Evolutionary conservation across 805 yeast species (phyloP).

Genomic region (Teunomyces tritomae): DNA sequence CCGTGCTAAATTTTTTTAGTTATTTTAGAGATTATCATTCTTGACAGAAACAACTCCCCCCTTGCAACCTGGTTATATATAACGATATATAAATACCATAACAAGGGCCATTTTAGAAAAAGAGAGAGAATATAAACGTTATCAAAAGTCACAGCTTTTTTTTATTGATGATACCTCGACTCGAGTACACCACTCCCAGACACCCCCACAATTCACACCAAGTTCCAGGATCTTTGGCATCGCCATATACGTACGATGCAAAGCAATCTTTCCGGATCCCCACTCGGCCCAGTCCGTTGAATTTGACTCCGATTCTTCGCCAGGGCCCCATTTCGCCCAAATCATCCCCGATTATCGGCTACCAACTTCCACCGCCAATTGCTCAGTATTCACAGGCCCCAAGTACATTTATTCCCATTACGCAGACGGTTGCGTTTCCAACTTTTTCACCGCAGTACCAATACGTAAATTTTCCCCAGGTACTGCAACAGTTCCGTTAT

Average conservation of each 20-base stretch:
- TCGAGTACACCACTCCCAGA: neutral
- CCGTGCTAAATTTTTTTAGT: neutral
- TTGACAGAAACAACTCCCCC: neutral
- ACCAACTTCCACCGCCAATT: neutral
- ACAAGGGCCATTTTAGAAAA: too few species aligned
- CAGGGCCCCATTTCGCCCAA: slow-evolving; percentile 1
- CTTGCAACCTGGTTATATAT: neutral
- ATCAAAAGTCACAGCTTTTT: neutral
- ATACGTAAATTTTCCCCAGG: neutral
- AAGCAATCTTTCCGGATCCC: neutral
- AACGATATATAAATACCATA: too few species aligned
- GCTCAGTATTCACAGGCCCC: neutral
- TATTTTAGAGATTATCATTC: neutral
- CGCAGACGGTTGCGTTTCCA: neutral
- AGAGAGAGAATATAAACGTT: too few species aligned
- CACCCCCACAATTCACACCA: neutral
- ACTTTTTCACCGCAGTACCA: neutral
- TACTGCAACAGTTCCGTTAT: slow-evolving; percentile 1
- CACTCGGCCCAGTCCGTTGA: neutral
- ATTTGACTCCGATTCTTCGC: neutral
- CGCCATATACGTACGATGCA: neutral
- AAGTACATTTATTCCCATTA: neutral
- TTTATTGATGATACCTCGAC: neutral
- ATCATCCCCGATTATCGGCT: neutral
- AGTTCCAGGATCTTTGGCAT: neutral